These are phyloP conservation scores for Malassezia cuniculi DNA, from an alignment of 1,284 basidiomycete genomes.

Conservation along the genomic window DNA sequence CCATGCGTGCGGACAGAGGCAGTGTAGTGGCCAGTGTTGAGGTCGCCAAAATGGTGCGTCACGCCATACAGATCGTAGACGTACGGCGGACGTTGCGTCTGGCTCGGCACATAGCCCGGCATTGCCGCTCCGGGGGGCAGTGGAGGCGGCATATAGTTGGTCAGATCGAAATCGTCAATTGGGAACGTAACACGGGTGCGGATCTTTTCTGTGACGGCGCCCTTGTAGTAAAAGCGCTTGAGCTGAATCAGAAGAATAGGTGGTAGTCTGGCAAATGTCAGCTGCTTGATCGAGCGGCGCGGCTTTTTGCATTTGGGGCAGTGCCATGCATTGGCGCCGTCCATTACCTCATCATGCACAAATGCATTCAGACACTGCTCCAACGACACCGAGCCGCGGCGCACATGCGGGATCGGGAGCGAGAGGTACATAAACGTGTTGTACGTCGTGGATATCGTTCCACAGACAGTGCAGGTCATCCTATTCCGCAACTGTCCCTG, in stretches of 20 bases:
- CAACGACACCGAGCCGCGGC: conserved; percentile 58
- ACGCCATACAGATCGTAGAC: conserved; percentile 47
- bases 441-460: conserved; percentile 88
- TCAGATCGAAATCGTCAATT: conserved; percentile 62
- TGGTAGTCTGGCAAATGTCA: conserved; percentile 79
- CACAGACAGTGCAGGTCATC: conserved; percentile 39
- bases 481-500: conserved; percentile 42
- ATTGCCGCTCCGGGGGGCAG: conserved; percentile 23
- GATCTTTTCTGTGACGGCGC: conserved; percentile 80
- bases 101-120: conserved; percentile 17
- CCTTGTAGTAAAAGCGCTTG: conserved; percentile 85
- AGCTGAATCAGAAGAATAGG: conserved; percentile 85
- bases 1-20: conserved; percentile 32
- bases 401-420: conserved; percentile 42
- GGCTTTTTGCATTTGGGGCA: conserved; percentile 74
- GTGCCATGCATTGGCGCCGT: conserved; percentile 87
- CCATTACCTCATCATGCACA: conserved; percentile 77
- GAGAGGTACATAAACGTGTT: conserved; percentile 52
- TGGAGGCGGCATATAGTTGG: conserved; percentile 68
- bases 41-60: conserved; percentile 44
- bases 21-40: conserved; percentile 44
- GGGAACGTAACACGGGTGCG: conserved; percentile 54
- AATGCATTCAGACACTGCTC: conserved; percentile 77
- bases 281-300: conserved; percentile 65
- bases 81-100: conserved; percentile 38